Evolutionary conservation across 345 rosid species (phyloP).

Genomic region (Limnanthes douglasii): DNA sequence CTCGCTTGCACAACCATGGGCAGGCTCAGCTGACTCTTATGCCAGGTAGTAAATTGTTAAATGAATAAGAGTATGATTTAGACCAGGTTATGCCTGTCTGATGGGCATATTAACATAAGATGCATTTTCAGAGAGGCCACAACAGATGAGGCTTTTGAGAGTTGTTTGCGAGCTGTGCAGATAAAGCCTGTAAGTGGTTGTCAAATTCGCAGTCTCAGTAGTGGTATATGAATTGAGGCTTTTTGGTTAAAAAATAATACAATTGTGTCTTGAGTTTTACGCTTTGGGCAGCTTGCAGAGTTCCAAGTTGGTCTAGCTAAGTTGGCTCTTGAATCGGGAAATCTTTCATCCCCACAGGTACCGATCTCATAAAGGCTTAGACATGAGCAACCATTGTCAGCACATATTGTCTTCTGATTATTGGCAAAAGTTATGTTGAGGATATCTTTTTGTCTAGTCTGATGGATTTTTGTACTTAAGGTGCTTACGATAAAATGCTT

Average conservation of each 20-base stretch:
- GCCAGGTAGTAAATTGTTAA: constrained; percentile 32
- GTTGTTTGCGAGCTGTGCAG: constrained; percentile 82
- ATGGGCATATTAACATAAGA: constrained; percentile 8
- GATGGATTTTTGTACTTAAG: background rate
- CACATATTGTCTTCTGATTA: too few species aligned
- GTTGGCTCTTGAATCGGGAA: constrained; percentile 56
- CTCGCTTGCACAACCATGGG: constrained; percentile 93
- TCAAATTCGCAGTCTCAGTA: constrained; percentile 1
- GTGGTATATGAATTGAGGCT: constrained; percentile 2
- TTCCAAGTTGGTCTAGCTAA: constrained; percentile 85
- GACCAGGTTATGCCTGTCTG: too few species aligned
- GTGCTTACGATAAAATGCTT: constrained; percentile 7
- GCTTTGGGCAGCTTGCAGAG: constrained; percentile 62
- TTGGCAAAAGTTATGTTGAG: constrained; percentile 1
- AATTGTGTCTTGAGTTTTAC: constrained; percentile 7
- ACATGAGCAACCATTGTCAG: background rate
- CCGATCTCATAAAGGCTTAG: background rate
- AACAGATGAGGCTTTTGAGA: constrained; percentile 73
- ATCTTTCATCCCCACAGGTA: constrained; percentile 79
- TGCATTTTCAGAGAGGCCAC: constrained; percentile 34
- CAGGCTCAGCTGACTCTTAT: constrained; percentile 73
- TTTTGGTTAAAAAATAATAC: background rate
- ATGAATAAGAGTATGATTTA: constrained; percentile 3
- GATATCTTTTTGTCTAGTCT: background rate
- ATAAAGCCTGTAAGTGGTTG: constrained; percentile 57